Conservation (phyloP, 2,329 filamentous ascomycete species). For the Zarea fungicola region DNA sequence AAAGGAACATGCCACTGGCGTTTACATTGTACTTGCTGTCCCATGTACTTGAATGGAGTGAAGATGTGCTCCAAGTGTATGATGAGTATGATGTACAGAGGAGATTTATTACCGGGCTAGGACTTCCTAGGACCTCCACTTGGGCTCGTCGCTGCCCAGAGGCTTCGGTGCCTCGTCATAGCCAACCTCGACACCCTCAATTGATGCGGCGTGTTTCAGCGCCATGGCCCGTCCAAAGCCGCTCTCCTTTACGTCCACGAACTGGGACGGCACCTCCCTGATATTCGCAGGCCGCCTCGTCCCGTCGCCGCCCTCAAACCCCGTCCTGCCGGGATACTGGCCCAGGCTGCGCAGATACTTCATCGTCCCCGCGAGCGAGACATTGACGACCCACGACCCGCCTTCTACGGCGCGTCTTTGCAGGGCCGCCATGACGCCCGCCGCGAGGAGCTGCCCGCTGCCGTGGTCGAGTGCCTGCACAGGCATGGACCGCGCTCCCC, state of each 20-base stretch:
- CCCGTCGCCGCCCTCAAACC: conserved; percentile 34
- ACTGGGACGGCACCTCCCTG: conserved; percentile 26
- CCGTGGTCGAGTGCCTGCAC: conserved; percentile 54
- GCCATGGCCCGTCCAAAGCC: conserved; percentile 42
- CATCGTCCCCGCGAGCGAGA: conserved; percentile 51
- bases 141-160: conserved; percentile 40
- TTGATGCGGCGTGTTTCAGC: conserved; percentile 41
- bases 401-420: conserved; percentile 34
- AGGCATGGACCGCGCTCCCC: conserved; percentile 38
- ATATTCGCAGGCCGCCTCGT: not conserved
- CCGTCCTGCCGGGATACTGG: conserved; percentile 38
- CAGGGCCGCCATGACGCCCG: conserved; percentile 47
- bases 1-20: not conserved
- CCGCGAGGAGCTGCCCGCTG: conserved; percentile 48
- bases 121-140: conserved; percentile 25
- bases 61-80: not conserved
- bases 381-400: conserved; percentile 43
- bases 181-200: conserved; percentile 40
- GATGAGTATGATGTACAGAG: not conserved
- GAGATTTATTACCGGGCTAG: not conserved
- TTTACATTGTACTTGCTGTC: not conserved
- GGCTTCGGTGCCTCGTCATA: conserved; percentile 48
- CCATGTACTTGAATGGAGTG: not conserved
- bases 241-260: conserved; percentile 39
- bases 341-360: conserved; percentile 52